Evolutionary conservation across 768 basidiomycete genomes (phyloP).

Genomic region (Boletus barrowsii): DNA sequence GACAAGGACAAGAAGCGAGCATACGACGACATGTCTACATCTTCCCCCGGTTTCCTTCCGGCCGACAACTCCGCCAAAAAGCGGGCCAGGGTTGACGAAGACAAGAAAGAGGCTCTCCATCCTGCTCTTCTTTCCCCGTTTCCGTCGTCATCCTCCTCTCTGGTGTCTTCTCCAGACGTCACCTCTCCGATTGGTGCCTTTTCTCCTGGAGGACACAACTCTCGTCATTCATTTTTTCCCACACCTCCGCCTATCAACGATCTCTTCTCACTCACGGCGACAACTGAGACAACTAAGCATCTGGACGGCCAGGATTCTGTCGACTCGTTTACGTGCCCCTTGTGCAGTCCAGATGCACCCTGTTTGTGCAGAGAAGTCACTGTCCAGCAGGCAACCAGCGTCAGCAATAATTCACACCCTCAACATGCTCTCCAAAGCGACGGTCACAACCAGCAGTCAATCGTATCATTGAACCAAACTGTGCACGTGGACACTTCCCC

Average conservation of each 20-base stretch:
- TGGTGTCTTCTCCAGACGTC: constrained; percentile 51
- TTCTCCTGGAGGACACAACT: constrained; percentile 32
- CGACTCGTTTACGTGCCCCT: constrained; percentile 54
- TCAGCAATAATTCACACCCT: constrained; percentile 4
- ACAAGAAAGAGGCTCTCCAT: constrained; percentile 19
- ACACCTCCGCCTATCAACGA: constrained; percentile 28
- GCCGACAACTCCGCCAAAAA: constrained; percentile 35
- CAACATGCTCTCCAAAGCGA: constrained; percentile 15
- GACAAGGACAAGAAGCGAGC: constrained; percentile 55
- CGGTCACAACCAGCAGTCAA: constrained; percentile 11
- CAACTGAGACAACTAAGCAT: constrained; percentile 26
- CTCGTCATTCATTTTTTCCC: constrained; percentile 30
- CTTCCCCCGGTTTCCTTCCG: constrained; percentile 24
- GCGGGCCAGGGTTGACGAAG: constrained; percentile 32
- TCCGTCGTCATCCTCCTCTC: constrained; percentile 42
- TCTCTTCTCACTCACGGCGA: constrained; percentile 38
- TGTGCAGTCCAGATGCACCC: constrained; percentile 65
- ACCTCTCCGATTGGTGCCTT: constrained; percentile 25
- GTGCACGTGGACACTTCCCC: constrained; percentile 27
- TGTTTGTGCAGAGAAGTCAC: constrained; percentile 78
- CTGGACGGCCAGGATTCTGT: constrained; percentile 33
- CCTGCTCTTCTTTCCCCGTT: constrained; percentile 23
- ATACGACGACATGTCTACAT: constrained; percentile 48
- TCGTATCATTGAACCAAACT: constrained; percentile 23
- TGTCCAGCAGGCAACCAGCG: constrained; percentile 41